Percentiles rank a stretch among this genome's conserved stretches.
Evolutionary conservation across 352 stramenopile genomes (phyloP).

Genomic region (Lagenidium giganteum): DNA sequence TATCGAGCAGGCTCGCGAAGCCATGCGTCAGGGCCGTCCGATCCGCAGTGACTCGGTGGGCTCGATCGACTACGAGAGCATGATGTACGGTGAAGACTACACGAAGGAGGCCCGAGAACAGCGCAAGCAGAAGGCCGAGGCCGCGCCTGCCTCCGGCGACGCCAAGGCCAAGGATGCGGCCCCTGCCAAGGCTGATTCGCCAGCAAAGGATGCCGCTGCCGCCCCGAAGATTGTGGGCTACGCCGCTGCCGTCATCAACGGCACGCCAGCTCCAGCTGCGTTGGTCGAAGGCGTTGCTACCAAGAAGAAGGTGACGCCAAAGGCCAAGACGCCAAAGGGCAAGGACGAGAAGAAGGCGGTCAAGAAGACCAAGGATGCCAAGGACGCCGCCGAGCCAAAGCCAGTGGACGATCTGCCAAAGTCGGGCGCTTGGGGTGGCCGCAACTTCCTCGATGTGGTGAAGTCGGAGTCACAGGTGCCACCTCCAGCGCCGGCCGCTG

Average conservation of each 20-base stretch:
- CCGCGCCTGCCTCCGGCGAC: conserved; percentile 3
- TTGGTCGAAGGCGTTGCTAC: conserved; percentile 28
- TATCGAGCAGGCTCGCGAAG: conserved; percentile 90
- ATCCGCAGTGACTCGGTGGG: conserved; percentile 85
- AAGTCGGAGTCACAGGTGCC: conserved; percentile 60
- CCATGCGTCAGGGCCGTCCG: conserved; percentile 83
- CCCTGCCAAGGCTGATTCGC: conserved; percentile 6
- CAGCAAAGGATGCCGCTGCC: conserved; percentile 11
- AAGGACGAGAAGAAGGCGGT: conserved; percentile 35
- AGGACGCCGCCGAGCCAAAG: conserved; percentile 2
- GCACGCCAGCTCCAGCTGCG: conserved; percentile 40
- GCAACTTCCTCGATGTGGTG: conserved; percentile 81
- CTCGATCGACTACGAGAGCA: conserved; percentile 86
- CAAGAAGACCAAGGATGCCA: conserved; percentile 27
- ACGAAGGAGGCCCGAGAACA: conserved; percentile 79
- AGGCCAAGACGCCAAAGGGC: conserved; percentile 21
- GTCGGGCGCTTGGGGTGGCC: conserved; percentile 69
- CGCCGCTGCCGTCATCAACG: conserved; percentile 73
- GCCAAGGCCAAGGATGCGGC: conserved; percentile 8
- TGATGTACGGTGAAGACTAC: conserved; percentile 90
- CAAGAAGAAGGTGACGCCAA: conserved; percentile 45
- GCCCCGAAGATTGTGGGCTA: conserved; percentile 57
- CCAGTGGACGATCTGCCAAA: conserved; percentile 50
- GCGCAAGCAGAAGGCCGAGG: conserved; percentile 42
- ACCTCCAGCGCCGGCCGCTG: conserved; percentile 20